phyloP scores from a whole-genome alignment of 1,139 yeast species.

The Yamadazyma sp. region DNA sequence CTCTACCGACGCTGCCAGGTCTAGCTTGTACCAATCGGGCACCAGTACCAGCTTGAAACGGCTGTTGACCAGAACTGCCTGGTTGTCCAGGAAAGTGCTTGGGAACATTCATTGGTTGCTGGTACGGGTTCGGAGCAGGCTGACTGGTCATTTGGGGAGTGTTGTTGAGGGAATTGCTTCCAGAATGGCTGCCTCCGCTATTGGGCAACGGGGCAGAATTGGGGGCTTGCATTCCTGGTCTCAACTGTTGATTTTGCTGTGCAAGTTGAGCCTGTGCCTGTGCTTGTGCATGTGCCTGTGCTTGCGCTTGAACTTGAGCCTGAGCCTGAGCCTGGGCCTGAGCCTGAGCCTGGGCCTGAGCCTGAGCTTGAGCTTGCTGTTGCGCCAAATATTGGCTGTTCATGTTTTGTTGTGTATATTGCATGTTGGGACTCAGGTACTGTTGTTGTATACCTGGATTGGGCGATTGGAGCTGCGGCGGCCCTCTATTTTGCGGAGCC shows the following conservation, averaged over 20 bases:
- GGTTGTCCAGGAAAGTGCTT: not conserved
- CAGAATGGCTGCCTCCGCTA: constrained; percentile 17
- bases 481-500: not conserved
- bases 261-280: constrained; percentile 7
- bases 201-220: constrained; percentile 27
- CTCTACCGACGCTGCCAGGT: constrained; percentile 1
- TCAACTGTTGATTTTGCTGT: constrained; percentile 12
- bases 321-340: constrained; percentile 6
- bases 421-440: constrained; percentile 15
- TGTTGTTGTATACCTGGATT: not conserved
- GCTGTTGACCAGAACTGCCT: not conserved
- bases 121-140: constrained; percentile 12
- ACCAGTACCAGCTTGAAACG: not conserved
- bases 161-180: constrained; percentile 24
- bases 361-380: constrained; percentile 11
- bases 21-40: constrained; percentile 1
- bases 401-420: constrained; percentile 10
- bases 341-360: constrained; percentile 8
- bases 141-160: constrained; percentile 31
- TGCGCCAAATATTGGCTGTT: constrained; percentile 4
- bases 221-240: constrained; percentile 27
- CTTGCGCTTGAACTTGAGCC: not conserved
- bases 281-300: constrained; percentile 1
- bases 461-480: constrained; percentile 2
- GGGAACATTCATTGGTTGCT: constrained; percentile 3